phyloP scores from a whole-genome alignment of 176 grass and related monocot genomes.

The Echinochloa phyllopogon region DNA sequence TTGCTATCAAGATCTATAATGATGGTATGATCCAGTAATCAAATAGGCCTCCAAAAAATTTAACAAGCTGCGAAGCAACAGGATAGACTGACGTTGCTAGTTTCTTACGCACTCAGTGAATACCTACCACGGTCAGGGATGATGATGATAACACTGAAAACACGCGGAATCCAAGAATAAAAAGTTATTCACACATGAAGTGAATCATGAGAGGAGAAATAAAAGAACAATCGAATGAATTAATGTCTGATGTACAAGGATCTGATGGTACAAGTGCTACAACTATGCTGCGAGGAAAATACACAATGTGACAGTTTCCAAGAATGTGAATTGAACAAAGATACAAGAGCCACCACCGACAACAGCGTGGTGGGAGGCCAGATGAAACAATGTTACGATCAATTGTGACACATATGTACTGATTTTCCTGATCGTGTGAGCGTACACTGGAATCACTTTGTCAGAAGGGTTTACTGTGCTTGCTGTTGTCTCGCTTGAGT shows the following conservation, averaged over 20 bases:
- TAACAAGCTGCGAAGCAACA: background rate
- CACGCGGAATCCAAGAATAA: background rate
- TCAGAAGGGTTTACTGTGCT: slow-evolving; percentile 84
- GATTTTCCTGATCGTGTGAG: slow-evolving; percentile 47
- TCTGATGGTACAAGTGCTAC: slow-evolving; percentile 63
- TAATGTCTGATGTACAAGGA: slow-evolving; percentile 73
- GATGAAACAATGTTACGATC: slow-evolving; percentile 60
- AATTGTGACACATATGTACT: slow-evolving; percentile 65
- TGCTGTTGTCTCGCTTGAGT: slow-evolving; percentile 95
- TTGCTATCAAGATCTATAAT: background rate
- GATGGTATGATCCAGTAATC: background rate
- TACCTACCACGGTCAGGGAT: background rate
- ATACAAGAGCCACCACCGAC: slow-evolving; percentile 49
- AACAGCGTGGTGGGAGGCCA: slow-evolving; percentile 37
- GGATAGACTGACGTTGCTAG: background rate
- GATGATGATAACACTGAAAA: background rate
- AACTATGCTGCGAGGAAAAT: slow-evolving; percentile 60
- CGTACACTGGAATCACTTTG: slow-evolving; percentile 14
- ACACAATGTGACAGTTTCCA: slow-evolving; percentile 58
- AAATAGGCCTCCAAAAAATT: background rate
- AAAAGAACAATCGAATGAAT: slow-evolving; percentile 81
- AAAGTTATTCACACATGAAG: background rate
- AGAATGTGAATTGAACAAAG: slow-evolving; percentile 70
- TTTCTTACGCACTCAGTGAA: background rate
- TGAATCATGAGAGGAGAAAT: background rate